Evolutionary conservation across 176 grass and related monocot species (phyloP), one percentile per base, ranked within the genome.

Genomic region (Oryza officinalis): DNA sequence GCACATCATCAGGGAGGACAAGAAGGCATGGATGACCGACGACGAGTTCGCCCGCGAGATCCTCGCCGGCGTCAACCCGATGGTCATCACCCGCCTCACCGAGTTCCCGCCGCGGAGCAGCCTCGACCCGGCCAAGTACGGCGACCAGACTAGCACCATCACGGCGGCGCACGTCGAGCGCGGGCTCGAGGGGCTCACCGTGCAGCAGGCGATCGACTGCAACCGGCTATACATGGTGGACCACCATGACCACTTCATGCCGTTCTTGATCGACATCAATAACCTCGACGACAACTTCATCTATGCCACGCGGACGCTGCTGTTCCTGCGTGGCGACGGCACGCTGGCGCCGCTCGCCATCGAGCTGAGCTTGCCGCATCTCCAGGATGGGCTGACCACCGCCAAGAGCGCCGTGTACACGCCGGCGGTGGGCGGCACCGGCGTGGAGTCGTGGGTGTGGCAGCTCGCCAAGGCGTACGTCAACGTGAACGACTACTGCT

Each of bases 21-120:
- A 84, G 47, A 52, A 40, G 47, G 91, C 84, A 2, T 93, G 91
- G 91, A 85, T 65, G 67, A 74, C 71, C 2, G 91, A 93, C 28
- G 87, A 93, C 22, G 91, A 93, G 80, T 93, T 93, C 57, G 87
- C 68, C 0, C 41, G 87, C 15, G 91, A 93, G 78, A 87, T 93
- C 65, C 71, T 93, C 4, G 91, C 91, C 44, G 87, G 91, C 31
- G 81, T 89, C 15, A 87, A 93, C 49, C 91, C 91, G 1, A 38
- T 90, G 25, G 49, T 85, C 7, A 93, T 93, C 31, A 79, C 59
- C 45, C 80, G 75, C 13, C 81, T 93, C 63, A 22, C 84, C 75
- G 87, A 87, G 44, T 93, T 87, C 65, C 91, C 87, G 44, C 91
- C 87, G 2, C 79, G 23, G 13, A 93, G 91, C 27, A 75, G 76